Conservation (phyloP, 768 basidiomycete genomes). For the Tylopilus cervinicoccineus region DNA sequence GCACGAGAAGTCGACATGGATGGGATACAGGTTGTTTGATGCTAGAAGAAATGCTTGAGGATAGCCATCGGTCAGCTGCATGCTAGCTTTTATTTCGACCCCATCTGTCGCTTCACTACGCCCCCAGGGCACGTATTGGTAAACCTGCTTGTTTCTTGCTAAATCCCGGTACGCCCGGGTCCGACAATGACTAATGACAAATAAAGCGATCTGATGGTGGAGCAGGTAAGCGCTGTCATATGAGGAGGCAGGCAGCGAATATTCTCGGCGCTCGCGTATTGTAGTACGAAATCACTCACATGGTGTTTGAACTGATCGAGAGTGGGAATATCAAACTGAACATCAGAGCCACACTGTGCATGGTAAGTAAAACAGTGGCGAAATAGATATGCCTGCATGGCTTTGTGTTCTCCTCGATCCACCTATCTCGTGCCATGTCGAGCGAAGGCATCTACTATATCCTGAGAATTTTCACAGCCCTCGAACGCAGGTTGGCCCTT, state of each 20-base stretch:
- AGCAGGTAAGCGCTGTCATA: not conserved
- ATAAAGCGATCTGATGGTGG: not conserved
- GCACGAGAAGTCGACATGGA: slow-evolving; percentile 15
- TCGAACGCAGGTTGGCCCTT: not conserved
- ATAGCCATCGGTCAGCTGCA: not conserved
- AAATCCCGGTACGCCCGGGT: not conserved
- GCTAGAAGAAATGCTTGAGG: not conserved
- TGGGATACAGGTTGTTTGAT: not conserved
- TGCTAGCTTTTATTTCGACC: not conserved
- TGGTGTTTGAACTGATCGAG: too few species aligned
- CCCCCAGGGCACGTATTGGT: not conserved
- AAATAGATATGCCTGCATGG: too few species aligned
- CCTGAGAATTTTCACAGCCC: not conserved
- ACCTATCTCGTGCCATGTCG: too few species aligned
- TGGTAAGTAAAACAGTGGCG: too few species aligned
- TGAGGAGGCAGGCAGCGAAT: too few species aligned
- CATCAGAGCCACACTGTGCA: too few species aligned
- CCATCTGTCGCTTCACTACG: not conserved
- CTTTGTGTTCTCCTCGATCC: too few species aligned
- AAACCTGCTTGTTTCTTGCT: not conserved
- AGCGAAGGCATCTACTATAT: not conserved
- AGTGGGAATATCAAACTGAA: too few species aligned
- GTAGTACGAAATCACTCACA: too few species aligned
- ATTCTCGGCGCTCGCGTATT: too few species aligned
- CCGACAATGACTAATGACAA: not conserved